These are phyloP conservation scores for Torulaspora pretoriensis DNA, from an alignment of 1,139 yeast species.

Conservation along the genomic window DNA sequence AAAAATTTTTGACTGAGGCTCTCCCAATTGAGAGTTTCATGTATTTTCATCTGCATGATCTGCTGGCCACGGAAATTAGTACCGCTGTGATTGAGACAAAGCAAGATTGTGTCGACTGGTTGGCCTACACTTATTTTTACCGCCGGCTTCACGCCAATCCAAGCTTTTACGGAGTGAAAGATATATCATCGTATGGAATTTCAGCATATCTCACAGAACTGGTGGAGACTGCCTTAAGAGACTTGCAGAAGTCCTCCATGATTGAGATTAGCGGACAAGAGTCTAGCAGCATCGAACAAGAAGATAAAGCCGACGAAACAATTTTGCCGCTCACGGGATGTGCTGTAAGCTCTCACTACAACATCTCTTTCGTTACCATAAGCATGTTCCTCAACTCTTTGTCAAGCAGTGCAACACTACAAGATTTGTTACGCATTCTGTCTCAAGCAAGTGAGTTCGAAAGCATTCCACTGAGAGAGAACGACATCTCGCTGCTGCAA, in stretches of 20 bases:
- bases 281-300: conserved; percentile 34
- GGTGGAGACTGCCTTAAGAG: conserved; percentile 69
- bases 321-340: conserved; percentile 65
- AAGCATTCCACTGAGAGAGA: conserved; percentile 52
- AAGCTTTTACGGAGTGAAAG: conserved; percentile 75
- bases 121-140: conserved; percentile 80
- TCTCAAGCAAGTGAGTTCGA: conserved; percentile 65
- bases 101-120: conserved; percentile 89
- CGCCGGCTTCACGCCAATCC: conserved; percentile 79
- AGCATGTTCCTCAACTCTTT: conserved; percentile 50
- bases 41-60: conserved; percentile 56
- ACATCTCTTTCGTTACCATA: conserved; percentile 62
- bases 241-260: conserved; percentile 56
- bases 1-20: conserved; percentile 66
- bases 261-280: conserved; percentile 50
- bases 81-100: conserved; percentile 59
- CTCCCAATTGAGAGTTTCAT: conserved; percentile 81
- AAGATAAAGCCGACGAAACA: conserved; percentile 42
- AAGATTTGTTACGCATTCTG: conserved; percentile 61
- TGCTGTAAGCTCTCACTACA: conserved; percentile 70
- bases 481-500: conserved; percentile 49
- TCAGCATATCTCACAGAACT: conserved; percentile 80
- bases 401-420: conserved; percentile 53
- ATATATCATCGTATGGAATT: conserved; percentile 60
- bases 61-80: conserved; percentile 66